Percentiles rank a stretch among this genome's conserved stretches.
Evolutionary conservation across 2,329 filamentous ascomycete genomes (phyloP).

Genomic region (Emergomyces pasteurianus): DNA sequence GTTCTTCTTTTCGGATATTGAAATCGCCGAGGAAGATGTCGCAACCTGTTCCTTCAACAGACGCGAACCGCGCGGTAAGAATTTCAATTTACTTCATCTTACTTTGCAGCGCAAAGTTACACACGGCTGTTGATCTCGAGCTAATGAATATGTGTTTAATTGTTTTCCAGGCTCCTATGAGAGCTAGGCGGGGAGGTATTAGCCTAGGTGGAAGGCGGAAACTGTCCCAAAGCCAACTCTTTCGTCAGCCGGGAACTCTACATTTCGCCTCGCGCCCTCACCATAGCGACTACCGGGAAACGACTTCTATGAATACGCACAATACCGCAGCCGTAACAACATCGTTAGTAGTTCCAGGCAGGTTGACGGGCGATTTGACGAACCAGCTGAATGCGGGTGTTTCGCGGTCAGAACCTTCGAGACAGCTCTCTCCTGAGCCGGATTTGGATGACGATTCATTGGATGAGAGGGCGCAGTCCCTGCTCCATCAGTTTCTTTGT

Average conservation of each 20-base stretch:
- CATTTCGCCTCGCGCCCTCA: background rate
- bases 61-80: background rate
- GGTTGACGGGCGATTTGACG: background rate
- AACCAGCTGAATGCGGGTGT: background rate
- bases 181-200: background rate
- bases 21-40: background rate
- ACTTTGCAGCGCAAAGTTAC: background rate
- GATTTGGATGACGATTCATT: constrained; percentile 1
- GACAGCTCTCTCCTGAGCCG: background rate
- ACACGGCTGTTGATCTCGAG: background rate
- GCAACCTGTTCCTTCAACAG: background rate
- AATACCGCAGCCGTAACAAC: background rate
- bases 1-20: background rate
- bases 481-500: constrained; percentile 19
- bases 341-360: background rate
- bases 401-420: background rate
- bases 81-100: background rate
- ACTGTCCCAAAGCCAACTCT: background rate
- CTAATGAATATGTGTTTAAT: background rate
- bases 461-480: constrained; percentile 13
- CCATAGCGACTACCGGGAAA: background rate
- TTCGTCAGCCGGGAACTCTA: background rate
- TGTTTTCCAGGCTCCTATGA: background rate
- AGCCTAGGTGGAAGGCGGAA: background rate
- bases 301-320: background rate